phyloP scores from a whole-genome alignment of 208 protist genomes.

The Wallacemonas rigidus region DNA sequence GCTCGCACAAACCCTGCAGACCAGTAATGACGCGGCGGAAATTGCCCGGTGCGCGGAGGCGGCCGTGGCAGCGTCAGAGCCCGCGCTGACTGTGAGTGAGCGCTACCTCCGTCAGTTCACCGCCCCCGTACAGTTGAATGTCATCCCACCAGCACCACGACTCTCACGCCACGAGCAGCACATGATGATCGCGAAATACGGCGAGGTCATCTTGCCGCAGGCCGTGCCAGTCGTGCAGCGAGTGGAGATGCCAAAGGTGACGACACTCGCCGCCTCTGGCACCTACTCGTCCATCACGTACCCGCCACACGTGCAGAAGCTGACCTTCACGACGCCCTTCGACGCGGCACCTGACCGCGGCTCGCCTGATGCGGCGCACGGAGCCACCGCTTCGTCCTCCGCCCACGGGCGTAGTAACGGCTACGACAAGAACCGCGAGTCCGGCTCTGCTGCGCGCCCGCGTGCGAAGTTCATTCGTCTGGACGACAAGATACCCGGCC shows the following conservation, averaged over 20 bases:
- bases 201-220: conserved; percentile 34
- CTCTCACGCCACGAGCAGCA: conserved; percentile 82
- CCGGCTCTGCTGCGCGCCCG: not conserved
- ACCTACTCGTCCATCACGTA: conserved; percentile 24
- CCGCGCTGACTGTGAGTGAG: conserved; percentile 65
- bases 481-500: conserved; percentile 8
- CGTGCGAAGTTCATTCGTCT: conserved; percentile 8
- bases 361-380: not conserved
- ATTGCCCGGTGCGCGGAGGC: conserved; percentile 52
- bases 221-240: conserved; percentile 54
- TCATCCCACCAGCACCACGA: conserved; percentile 43
- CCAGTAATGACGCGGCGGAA: conserved; percentile 50
- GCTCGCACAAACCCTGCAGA: conserved; percentile 44
- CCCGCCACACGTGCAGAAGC: conserved; percentile 26
- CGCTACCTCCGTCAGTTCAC: conserved; percentile 76
- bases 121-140: conserved; percentile 78
- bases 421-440: not conserved
- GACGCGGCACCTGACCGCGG: not conserved
- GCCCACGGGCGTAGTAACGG: not conserved
- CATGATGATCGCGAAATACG: conserved; percentile 54
- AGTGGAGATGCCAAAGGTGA: conserved; percentile 36
- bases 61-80: conserved; percentile 45
- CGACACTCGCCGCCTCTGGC: conserved; percentile 1
- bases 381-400: conserved; percentile 4
- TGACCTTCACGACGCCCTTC: conserved; percentile 26